phyloP scores from a whole-genome alignment of 495 filamentous ascomycete genomes.

The Penicillium canariense region DNA sequence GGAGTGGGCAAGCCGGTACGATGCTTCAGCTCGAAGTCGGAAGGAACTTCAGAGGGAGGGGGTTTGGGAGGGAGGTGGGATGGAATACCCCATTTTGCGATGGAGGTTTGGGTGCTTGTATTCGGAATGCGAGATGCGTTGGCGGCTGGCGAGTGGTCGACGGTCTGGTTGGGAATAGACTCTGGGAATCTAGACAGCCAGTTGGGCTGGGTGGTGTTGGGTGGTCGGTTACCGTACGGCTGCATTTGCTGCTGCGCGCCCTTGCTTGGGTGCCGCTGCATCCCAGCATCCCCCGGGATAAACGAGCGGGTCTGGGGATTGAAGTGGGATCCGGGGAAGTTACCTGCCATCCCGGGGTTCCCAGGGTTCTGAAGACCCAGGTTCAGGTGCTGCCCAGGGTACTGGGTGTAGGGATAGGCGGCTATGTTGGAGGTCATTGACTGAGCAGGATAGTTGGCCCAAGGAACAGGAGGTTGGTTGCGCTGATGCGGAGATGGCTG shows the following conservation, averaged over 20 bases:
- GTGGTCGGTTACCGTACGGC: conserved; percentile 29
- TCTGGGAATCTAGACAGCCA: conserved; percentile 42
- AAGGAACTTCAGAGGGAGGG: conserved; percentile 51
- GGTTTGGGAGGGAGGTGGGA: conserved; percentile 55
- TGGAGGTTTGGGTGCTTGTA: conserved; percentile 36
- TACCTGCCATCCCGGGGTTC: conserved; percentile 75
- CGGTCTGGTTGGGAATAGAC: conserved; percentile 20
- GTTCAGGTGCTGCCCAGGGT: conserved; percentile 67
- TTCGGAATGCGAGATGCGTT: conserved; percentile 20
- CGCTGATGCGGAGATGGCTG: conserved; percentile 37
- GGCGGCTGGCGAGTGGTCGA: conserved; percentile 8
- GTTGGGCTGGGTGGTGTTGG: conserved; percentile 22
- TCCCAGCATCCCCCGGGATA: conserved; percentile 55
- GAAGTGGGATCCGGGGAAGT: conserved; percentile 79
- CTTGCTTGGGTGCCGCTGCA: conserved; percentile 32
- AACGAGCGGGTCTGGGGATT: conserved; percentile 92
- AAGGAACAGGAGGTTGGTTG: conserved; percentile 35
- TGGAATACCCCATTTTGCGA: conserved; percentile 56
- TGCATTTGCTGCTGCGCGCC: conserved; percentile 31
- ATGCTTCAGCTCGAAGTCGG: conserved; percentile 42
- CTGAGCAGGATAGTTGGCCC: conserved; percentile 36
- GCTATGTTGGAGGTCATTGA: conserved; percentile 43
- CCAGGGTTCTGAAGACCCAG: conserved; percentile 57
- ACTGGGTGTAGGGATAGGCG: conserved; percentile 73
- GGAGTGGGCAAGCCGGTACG: conserved; percentile 25